These are phyloP conservation scores for Dryadomyces sulphureus DNA, from an alignment of 2,329 filamentous ascomycete species.

Conservation along the genomic window DNA sequence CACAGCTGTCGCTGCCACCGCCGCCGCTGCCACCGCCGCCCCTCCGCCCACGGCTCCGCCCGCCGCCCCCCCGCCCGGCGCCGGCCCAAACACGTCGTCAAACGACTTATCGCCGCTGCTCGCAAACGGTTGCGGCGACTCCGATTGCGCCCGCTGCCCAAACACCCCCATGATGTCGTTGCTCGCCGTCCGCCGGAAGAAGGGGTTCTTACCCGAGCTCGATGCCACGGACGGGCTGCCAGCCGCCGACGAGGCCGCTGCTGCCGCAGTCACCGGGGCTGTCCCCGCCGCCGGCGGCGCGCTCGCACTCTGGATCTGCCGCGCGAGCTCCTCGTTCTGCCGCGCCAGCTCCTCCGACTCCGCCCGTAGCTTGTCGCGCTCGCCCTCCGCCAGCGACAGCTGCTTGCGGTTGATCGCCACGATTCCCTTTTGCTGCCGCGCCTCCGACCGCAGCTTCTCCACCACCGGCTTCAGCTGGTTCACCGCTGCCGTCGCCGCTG, in stretches of 20 bases:
- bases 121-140: slow-evolving; percentile 21
- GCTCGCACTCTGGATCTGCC: slow-evolving; percentile 31
- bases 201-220: slow-evolving; percentile 78
- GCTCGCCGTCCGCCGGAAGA: slow-evolving; percentile 63
- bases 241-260: slow-evolving; percentile 8
- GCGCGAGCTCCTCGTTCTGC: slow-evolving; percentile 43
- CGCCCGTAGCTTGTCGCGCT: slow-evolving; percentile 72
- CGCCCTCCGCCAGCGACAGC: slow-evolving; percentile 72
- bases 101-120: slow-evolving; percentile 52
- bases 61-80: slow-evolving; percentile 18
- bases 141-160: slow-evolving; percentile 17
- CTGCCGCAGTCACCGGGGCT: background rate
- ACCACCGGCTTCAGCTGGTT: slow-evolving; percentile 75
- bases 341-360: slow-evolving; percentile 59
- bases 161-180: slow-evolving; percentile 44
- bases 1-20: slow-evolving; percentile 35
- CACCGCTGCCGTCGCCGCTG: slow-evolving; percentile 68
- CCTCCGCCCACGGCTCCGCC: background rate
- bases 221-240: slow-evolving; percentile 56
- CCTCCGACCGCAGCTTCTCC: slow-evolving; percentile 84
- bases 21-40: slow-evolving; percentile 17
- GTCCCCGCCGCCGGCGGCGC: slow-evolving; percentile 16
- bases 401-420: slow-evolving; percentile 99
- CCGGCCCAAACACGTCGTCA: slow-evolving; percentile 71
- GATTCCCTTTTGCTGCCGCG: slow-evolving; percentile 87